A percentile compares a stretch with the other conserved stretches of the same genome.
These are phyloP conservation scores for Magnolia sinica DNA, from an alignment of 164 flowering plant species.

Conservation along the genomic window DNA sequence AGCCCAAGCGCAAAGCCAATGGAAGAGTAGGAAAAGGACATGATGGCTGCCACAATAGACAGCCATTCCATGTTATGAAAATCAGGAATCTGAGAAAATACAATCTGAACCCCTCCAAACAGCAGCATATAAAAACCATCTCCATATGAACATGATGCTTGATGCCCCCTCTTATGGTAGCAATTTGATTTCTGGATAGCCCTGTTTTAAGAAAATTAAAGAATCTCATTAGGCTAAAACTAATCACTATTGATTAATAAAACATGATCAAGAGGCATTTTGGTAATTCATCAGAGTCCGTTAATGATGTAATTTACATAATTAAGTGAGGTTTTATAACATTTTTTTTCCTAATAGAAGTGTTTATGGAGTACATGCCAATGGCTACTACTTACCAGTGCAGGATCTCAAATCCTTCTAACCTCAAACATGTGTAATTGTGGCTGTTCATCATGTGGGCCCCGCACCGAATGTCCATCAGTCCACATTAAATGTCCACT, in stretches of 20 bases:
- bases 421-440: no score
- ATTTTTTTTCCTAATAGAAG: no score
- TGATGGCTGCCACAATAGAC: conserved; percentile 61
- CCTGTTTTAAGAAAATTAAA: conserved; percentile 29
- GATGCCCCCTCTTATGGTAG: conserved; percentile 60
- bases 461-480: no score
- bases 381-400: no score
- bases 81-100: conserved; percentile 71
- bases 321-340: no score
- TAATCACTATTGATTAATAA: no score
- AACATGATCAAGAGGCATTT: neutral
- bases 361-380: no score
- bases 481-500: neutral
- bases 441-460: no score
- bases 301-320: neutral
- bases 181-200: conserved; percentile 72
- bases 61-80: conserved; percentile 70
- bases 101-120: conserved; percentile 59
- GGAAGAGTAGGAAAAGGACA: conserved; percentile 70
- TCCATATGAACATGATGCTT: conserved; percentile 47
- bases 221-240: neutral
- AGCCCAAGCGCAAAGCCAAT: conserved; percentile 44
- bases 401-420: no score
- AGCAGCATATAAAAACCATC: conserved; percentile 47
- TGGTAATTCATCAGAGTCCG: neutral